These are phyloP conservation scores for Hemileccinum rubropunctum DNA, from an alignment of 768 basidiomycete genomes.

Conservation along the genomic window DNA sequence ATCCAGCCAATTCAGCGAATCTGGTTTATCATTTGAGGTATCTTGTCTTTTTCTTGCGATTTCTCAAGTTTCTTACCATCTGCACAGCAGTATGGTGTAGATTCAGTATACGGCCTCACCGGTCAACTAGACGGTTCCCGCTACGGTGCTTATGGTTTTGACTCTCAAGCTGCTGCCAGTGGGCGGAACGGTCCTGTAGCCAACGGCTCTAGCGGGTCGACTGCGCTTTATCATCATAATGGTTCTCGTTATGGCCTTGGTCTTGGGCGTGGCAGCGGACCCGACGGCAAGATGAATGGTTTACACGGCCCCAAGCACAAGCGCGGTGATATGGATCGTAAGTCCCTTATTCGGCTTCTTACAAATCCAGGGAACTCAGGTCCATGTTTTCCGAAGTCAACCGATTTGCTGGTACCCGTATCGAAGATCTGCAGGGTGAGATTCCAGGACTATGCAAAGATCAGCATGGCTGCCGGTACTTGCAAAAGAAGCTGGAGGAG, in stretches of 20 bases:
- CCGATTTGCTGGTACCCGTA: constrained; percentile 91
- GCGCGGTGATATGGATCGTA: constrained; percentile 87
- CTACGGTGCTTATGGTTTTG: constrained; percentile 60
- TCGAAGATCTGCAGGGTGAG: constrained; percentile 95
- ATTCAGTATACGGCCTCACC: constrained; percentile 49
- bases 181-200: constrained; percentile 35
- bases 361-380: neutral
- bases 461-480: constrained; percentile 96
- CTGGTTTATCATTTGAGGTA: constrained; percentile 57
- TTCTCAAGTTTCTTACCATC: constrained; percentile 8
- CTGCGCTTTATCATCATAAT: constrained; percentile 75
- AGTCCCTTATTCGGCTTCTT: constrained; percentile 43
- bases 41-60: constrained; percentile 15
- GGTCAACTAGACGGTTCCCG: constrained; percentile 49
- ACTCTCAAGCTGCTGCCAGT: no score
- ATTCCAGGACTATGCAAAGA: constrained; percentile 95
- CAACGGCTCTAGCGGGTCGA: constrained; percentile 56
- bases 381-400: constrained; percentile 58
- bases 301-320: constrained; percentile 93
- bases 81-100: constrained; percentile 53
- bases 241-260: constrained; percentile 75
- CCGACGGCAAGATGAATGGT: constrained; percentile 85
- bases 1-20: constrained; percentile 55
- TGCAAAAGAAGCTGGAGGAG: constrained; percentile 99
- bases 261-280: constrained; percentile 50